Evolutionary conservation across 2,329 filamentous ascomycete species (phyloP), one percentile per base, ranked within the genome.

Genomic region (Ceratocystis colombiana): DNA sequence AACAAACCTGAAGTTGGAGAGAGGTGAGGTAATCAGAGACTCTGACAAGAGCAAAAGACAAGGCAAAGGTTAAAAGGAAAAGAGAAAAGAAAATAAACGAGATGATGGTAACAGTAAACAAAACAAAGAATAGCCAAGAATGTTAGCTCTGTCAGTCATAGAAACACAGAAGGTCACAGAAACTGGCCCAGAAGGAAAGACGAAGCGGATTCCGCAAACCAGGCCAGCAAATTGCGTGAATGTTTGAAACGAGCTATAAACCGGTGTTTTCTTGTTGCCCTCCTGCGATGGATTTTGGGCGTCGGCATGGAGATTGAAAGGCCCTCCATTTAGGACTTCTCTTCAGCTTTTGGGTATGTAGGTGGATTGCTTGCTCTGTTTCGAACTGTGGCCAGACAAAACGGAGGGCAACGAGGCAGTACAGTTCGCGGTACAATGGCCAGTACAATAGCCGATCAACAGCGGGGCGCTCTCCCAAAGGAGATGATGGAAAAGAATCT

Each of bases 21-120:
- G 10, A n/a, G 28, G 37, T 53, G 12, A 33, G 55, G 28, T 33
- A 10, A 37, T 59, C 28, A 37, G 61, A 62, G 55, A 63, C 61
- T 17, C 59, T 48, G 33, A 68, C 48, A 37, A 67, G 62, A 46
- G 64, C 20, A 48, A 50, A 64, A 45, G 22, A 57, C 64, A 66
- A 68, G 69, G 68, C 70, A 63, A 69, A 45, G 41, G 30, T 59
- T 64, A 53, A 30, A 33, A 33, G 50, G 61, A 45, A 65, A 30
- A 33, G 53, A 55, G 61, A 37, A 53, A 65, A 48, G 64, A 66
- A 68, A 61, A 44, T 59, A 33, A 61, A 37, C 53, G 67, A 68
- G 55, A 44, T 4, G 44, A 64, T 28, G 50, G 61, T 61, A 66
- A 46, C n/a, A 48, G 48, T 50, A 64, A 41, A 68, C 64, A 71